These are phyloP conservation scores for Orobanche coerulescens DNA, from an alignment of 257 asterid species.

Conservation along the genomic window DNA sequence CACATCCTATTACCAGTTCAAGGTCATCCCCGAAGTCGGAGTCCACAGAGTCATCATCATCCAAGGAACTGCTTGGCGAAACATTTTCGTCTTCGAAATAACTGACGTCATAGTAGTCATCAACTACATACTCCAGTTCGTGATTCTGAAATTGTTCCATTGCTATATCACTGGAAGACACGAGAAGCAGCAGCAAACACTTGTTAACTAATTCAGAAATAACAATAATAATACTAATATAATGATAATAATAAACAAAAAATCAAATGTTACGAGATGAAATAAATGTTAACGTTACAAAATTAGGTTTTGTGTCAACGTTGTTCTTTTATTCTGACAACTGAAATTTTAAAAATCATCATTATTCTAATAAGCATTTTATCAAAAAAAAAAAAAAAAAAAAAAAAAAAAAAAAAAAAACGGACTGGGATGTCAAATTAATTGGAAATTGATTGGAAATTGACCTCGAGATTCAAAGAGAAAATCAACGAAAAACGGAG, in stretches of 20 bases:
- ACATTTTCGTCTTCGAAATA: conserved; percentile 38
- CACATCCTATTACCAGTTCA: conserved; percentile 33
- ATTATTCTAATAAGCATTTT: background rate
- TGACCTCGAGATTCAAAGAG: conserved; percentile 16
- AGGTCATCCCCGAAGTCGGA: conserved; percentile 60
- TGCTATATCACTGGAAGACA: conserved; percentile 14
- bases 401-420: background rate
- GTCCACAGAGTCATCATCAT: conserved; percentile 36
- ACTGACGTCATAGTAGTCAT: conserved; percentile 37
- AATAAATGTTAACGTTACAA: too few relatives aligned
- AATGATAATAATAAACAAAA: too few relatives aligned
- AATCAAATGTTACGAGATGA: too few relatives aligned
- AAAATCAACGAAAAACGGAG: background rate
- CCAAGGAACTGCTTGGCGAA: conserved; percentile 21
- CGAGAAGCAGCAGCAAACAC: background rate
- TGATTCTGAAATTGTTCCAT: conserved; percentile 56
- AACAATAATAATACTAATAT: too few relatives aligned
- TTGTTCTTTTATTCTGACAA: too few relatives aligned
- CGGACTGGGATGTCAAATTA: background rate
- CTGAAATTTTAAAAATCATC: too few relatives aligned
- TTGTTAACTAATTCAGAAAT: background rate
- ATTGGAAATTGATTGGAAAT: conserved; percentile 2
- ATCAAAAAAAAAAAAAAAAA: background rate
- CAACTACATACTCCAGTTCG: conserved; percentile 49
- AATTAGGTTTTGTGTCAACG: too few relatives aligned